Evolutionary conservation across 768 basidiomycete genomes (phyloP), one percentile per base, ranked within the genome.

Genomic region (Lentinula lateritia): DNA sequence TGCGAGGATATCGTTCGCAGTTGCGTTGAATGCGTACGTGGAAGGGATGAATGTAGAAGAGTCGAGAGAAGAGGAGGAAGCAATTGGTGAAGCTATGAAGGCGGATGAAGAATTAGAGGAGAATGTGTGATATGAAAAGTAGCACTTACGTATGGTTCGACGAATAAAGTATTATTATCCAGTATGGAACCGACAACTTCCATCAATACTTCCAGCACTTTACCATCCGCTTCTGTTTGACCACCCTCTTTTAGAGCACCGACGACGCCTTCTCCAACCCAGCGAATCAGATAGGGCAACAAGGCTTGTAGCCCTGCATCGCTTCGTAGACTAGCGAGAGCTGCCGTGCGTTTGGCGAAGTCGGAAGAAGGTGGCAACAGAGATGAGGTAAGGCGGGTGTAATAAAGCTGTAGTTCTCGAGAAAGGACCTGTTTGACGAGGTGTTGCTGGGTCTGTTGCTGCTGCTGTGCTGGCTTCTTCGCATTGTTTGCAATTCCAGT

Each of bases 221-320:
- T 79, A 12, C 92, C 87, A 62, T 93, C 87, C 58, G 74, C 75
- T 61, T 91, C 89, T 18, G 76, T 77, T 62, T 88, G 83, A 10
- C 69, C 56, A 18, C 80, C 82, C 36, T 83, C 80, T 61, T 80
- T 79, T 46, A 94, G 73, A 0, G 84, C 84, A 6, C 76, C 77
- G 13, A 90, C 87, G 1, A 93, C 89, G 42, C 93, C 89, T 70
- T 98, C 95, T 15, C 89, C 92, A 0, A 96, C 83, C 97, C 97
- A 99, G 41, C 92, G 86, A 52, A 98, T 91, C 34, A 99, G 80
- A 70, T 98, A 98, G 0, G 96, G 94, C 28, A 99, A 74, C 16
- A 99, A 81, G 5, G 93, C 90, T 65, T 95, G 92, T 63, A 99
- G 71, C 2, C 96, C 96, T 2, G 94, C 93, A 66, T 99, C 97